These are phyloP conservation scores for Aspergillus sp. DNA, from an alignment of 2,329 filamentous ascomycete species.

Conservation along the genomic window DNA sequence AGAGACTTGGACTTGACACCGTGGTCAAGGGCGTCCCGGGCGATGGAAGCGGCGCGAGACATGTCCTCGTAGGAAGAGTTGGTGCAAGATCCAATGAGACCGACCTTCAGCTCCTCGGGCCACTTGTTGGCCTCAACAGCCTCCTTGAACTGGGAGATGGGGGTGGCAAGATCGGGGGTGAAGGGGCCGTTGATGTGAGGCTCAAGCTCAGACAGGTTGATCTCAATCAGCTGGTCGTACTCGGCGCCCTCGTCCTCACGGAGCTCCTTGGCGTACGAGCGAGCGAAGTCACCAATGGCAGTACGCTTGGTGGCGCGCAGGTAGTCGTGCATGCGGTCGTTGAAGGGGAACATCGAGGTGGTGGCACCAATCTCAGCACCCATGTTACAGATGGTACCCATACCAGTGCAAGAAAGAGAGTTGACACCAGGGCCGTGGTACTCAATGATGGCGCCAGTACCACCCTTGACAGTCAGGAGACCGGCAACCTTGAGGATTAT, in stretches of 20 bases:
- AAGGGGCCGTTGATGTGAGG: slow-evolving; percentile 99
- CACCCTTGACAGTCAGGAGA: slow-evolving; percentile 96
- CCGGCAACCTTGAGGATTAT: slow-evolving; percentile 97
- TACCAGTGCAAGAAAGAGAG: slow-evolving; percentile 76
- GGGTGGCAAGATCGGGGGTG: slow-evolving; percentile 95
- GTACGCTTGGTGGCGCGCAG: slow-evolving; percentile 85
- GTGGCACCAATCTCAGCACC: slow-evolving; percentile 69
- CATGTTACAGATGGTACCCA: slow-evolving; percentile 78
- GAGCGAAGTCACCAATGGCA: slow-evolving; percentile 86
- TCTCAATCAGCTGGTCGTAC: slow-evolving; percentile 94
- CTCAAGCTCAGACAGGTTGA: slow-evolving; percentile 92
- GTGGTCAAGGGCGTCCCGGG: slow-evolving; percentile 84
- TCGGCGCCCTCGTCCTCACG: slow-evolving; percentile 84
- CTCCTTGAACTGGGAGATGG: slow-evolving; percentile 95
- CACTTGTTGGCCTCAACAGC: slow-evolving; percentile 92
- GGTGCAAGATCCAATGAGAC: slow-evolving; percentile 96
- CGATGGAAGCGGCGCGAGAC: slow-evolving; percentile 88
- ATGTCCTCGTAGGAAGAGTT: slow-evolving; percentile 90
- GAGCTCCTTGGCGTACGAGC: slow-evolving; percentile 80
- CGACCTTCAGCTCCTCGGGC: slow-evolving; percentile 95
- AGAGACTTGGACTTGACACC: slow-evolving; percentile 90
- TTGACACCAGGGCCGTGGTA: slow-evolving; percentile 68
- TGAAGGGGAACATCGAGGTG: slow-evolving; percentile 95
- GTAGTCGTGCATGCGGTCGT: slow-evolving; percentile 97
- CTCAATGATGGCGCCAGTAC: slow-evolving; percentile 76